These are phyloP conservation scores for Angomonas deanei DNA, from an alignment of 208 protist genomes.

Conservation along the genomic window DNA sequence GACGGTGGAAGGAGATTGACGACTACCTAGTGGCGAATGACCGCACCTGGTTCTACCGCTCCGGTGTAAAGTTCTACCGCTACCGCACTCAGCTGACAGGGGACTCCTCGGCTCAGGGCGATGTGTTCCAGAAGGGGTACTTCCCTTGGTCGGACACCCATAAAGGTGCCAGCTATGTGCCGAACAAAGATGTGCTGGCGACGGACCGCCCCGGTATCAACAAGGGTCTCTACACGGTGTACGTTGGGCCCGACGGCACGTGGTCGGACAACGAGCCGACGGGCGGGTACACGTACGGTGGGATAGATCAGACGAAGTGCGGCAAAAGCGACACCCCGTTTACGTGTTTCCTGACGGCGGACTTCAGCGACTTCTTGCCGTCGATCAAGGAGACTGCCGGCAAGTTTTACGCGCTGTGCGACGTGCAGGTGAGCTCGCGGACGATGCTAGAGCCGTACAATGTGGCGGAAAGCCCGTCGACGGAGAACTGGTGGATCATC, in stretches of 20 bases:
- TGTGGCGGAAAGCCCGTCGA: slow-evolving; percentile 8
- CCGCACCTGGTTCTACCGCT: slow-evolving; percentile 12
- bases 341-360: neutral
- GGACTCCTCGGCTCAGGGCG: neutral
- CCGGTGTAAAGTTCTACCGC: neutral
- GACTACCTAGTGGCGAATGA: slow-evolving; percentile 14
- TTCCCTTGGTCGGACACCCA: neutral
- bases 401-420: slow-evolving; percentile 27
- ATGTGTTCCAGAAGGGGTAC: slow-evolving; percentile 14
- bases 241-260: slow-evolving; percentile 7
- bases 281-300: slow-evolving; percentile 36
- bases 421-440: slow-evolving; percentile 18
- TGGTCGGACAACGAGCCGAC: slow-evolving; percentile 26
- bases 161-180: neutral
- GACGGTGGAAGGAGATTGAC: slow-evolving; percentile 19
- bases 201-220: slow-evolving; percentile 20
- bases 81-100: no score
- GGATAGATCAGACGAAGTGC: slow-evolving; percentile 10
- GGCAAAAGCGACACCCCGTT: neutral
- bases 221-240: slow-evolving; percentile 16
- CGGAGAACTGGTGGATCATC: slow-evolving; percentile 31
- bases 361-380: slow-evolving; percentile 18
- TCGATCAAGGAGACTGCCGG: no score
- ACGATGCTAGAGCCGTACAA: slow-evolving; percentile 15
- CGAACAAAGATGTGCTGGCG: no score